phyloP scores from a whole-genome alignment of 495 filamentous ascomycete species.

The Hypoxylon crocopeplum region DNA sequence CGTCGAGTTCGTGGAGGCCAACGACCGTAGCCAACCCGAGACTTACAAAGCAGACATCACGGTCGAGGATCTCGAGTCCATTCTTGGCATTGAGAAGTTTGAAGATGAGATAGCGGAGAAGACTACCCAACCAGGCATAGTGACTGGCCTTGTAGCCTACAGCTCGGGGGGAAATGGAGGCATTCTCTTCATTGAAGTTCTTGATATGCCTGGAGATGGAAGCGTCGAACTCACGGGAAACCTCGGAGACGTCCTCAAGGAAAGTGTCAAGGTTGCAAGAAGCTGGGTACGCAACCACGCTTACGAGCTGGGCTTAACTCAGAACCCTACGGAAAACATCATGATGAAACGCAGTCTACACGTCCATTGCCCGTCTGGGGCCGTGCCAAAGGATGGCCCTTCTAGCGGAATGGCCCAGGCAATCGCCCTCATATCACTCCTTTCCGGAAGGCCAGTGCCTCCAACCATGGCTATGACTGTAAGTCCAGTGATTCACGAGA shows the following conservation, averaged over 20 bases:
- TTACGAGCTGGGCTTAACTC: constrained; percentile 84
- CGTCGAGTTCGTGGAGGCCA: constrained; percentile 89
- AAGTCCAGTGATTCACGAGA: constrained; percentile 35
- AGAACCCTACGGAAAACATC: constrained; percentile 83
- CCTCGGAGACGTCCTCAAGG: constrained; percentile 96
- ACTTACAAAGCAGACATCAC: constrained; percentile 78
- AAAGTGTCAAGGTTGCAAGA: constrained; percentile 94
- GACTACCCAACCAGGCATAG: constrained; percentile 85
- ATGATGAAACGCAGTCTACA: constrained; percentile 96
- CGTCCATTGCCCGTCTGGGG: constrained; percentile 94
- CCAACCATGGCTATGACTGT: constrained; percentile 94
- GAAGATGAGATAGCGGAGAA: constrained; percentile 96
- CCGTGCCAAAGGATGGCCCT: constrained; percentile 92
- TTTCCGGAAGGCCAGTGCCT: constrained; percentile 86
- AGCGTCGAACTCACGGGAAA: constrained; percentile 97
- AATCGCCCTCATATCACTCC: constrained; percentile 89
- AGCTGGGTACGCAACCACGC: constrained; percentile 97
- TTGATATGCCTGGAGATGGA: constrained; percentile 94
- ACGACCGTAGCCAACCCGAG: constrained; percentile 72
- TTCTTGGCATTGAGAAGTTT: constrained; percentile 92
- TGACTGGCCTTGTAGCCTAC: constrained; percentile 98
- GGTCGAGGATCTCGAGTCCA: constrained; percentile 81
- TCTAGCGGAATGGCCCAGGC: constrained; percentile 94
- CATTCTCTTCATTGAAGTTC: constrained; percentile 98
- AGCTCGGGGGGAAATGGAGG: constrained; percentile 90